Conservation (phyloP, 805 yeast genomes). For the Metschnikowia sp. region DNA sequence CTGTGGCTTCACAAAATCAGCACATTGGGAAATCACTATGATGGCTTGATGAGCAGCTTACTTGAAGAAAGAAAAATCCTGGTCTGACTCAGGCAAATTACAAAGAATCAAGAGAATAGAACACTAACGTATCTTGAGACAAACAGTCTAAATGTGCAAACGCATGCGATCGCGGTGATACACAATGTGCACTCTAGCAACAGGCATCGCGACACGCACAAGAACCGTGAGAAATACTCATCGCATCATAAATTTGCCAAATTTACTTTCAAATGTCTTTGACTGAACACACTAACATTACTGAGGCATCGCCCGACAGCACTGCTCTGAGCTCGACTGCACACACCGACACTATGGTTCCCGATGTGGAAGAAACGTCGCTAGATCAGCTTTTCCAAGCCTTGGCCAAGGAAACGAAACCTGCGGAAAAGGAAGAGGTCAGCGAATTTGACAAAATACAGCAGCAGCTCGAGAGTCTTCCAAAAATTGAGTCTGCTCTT, state of each 20-base stretch:
- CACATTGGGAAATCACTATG: no score
- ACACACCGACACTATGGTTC: conserved; percentile 3
- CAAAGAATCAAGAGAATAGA: no score
- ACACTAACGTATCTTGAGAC: no score
- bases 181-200: background rate
- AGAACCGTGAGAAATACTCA: no score
- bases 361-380: conserved; percentile 14
- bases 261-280: no score
- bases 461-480: conserved; percentile 33
- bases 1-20: no score
- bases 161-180: no score
- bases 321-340: conserved; percentile 23
- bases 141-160: no score
- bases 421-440: conserved; percentile 5
- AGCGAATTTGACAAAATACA: conserved; percentile 31
- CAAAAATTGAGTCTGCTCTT: conserved; percentile 35
- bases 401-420: conserved; percentile 25
- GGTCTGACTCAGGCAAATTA: no score
- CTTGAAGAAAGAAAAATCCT: no score
- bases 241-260: background rate
- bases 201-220: background rate
- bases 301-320: conserved; percentile 19
- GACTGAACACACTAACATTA: conserved; percentile 2
- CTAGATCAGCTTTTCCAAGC: conserved; percentile 33
- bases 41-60: no score